Base-by-base conservation (phyloP, 2,329 filamentous ascomycete species). In the Akanthomyces dipterigenus region DNA sequence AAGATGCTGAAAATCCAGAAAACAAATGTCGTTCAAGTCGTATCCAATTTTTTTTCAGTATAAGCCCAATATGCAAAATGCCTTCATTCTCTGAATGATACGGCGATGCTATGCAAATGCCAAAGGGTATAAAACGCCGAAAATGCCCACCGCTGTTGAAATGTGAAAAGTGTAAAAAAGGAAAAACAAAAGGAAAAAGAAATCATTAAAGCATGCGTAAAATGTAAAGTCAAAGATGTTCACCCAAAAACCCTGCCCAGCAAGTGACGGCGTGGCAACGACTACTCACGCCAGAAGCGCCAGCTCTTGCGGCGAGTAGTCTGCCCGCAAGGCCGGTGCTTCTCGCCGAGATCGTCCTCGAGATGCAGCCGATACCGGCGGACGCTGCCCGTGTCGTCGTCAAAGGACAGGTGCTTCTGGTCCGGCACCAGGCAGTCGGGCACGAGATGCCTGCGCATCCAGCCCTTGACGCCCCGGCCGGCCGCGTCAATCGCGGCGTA, bases 401-500 rank as follows among this genome's bases (percentile, higher is more conserved):
- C 83, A 62, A 87, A 87, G 2, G 78, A 75, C 14, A 85, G 71
- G 54, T 80, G 78, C 45, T 80, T 74, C 54, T 75, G 77, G 63
- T 72, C 74, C 38, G 84, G 80, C 2, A 84, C 73, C 61, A 88
- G 81, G 71, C 85, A 88, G 63, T 85, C 82, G 0, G 85, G 85
- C 3, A 88, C 76, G 8, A 87, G 70, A 65, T 82, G 77, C 48
- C 80, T 77, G 69, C 81, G 76, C 38, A 86, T 67, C 81, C 85
- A 88, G 14, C 85, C 85, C 65, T 80, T 80, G 34, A 88, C 76
- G 5, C 85, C 85, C 1, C 78, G 77, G 40, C 79, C 81, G 2
- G 85, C 84, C 0, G 84, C 84, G 55, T 88, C 85, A 45, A 88
- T 88, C 60, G 85, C 85, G 0, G 84, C 85, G 66, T 88, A 88